phyloP scores from a whole-genome alignment of 1,139 yeast genomes.

The Suhomyces bolitotheri region DNA sequence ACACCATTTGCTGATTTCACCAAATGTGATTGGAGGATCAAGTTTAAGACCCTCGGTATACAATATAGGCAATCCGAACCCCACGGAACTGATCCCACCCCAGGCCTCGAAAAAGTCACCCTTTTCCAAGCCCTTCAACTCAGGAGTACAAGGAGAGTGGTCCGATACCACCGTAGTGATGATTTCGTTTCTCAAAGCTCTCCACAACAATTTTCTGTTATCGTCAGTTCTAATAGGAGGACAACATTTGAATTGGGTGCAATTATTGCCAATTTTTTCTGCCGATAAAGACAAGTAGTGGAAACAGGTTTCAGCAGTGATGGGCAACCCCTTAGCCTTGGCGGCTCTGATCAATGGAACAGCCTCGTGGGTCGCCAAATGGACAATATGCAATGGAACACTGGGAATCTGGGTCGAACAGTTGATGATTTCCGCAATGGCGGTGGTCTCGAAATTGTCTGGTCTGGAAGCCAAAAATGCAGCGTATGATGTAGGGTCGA shows the following conservation, averaged over 20 bases:
- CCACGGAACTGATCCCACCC: constrained; percentile 97
- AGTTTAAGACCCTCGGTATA: constrained; percentile 70
- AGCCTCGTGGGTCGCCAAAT: constrained; percentile 82
- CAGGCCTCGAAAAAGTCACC: constrained; percentile 93
- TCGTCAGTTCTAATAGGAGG: constrained; percentile 84
- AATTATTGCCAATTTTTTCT: constrained; percentile 70
- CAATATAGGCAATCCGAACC: constrained; percentile 80
- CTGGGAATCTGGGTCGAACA: constrained; percentile 62
- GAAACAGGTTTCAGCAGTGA: constrained; percentile 90
- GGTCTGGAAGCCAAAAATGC: constrained; percentile 85
- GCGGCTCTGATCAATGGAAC: constrained; percentile 72
- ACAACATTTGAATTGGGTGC: constrained; percentile 88
- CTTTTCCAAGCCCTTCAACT: constrained; percentile 71
- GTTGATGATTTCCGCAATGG: constrained; percentile 67
- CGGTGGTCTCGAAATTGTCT: constrained; percentile 81
- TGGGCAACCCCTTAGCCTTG: constrained; percentile 53
- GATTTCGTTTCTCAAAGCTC: constrained; percentile 61
- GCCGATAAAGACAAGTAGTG: constrained; percentile 80
- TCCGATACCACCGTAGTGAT: constrained; percentile 91
- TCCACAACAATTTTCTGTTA: constrained; percentile 75
- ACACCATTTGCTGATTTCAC: constrained; percentile 76
- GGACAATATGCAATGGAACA: constrained; percentile 83
- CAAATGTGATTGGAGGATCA: constrained; percentile 52
- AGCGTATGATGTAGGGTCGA: constrained; percentile 68
- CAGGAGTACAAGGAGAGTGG: constrained; percentile 95